Evolutionary conservation across 2,329 filamentous ascomycete genomes (phyloP).

Genomic region (Fusarium scirpi): DNA sequence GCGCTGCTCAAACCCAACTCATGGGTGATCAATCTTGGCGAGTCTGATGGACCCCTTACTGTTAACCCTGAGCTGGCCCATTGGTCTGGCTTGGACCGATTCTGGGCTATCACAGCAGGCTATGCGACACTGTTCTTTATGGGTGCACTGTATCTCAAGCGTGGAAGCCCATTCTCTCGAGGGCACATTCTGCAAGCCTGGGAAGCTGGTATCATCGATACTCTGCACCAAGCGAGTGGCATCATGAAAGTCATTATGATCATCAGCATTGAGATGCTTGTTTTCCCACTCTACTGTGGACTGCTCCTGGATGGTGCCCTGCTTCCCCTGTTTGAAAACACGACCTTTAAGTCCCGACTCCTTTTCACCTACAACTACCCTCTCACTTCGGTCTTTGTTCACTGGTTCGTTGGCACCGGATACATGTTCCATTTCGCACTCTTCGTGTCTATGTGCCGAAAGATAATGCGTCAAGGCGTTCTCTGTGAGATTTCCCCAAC

Average conservation of each 20-base stretch:
- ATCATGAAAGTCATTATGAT: slow-evolving; percentile 98
- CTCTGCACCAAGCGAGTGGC: slow-evolving; percentile 91
- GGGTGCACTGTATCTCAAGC: slow-evolving; percentile 82
- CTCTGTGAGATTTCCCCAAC: slow-evolving; percentile 73
- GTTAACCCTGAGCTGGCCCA: slow-evolving; percentile 71
- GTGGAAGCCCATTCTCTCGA: slow-evolving; percentile 75
- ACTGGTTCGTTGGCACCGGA: slow-evolving; percentile 98
- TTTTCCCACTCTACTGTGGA: slow-evolving; percentile 96
- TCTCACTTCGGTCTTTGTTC: slow-evolving; percentile 92
- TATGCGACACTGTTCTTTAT: slow-evolving; percentile 81
- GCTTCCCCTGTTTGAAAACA: slow-evolving; percentile 86
- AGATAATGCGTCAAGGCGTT: slow-evolving; percentile 95
- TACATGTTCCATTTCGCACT: slow-evolving; percentile 99
- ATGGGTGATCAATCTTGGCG: slow-evolving; percentile 70
- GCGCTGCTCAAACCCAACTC: slow-evolving; percentile 61
- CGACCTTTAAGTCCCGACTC: slow-evolving; percentile 81
- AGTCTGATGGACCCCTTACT: slow-evolving; percentile 52
- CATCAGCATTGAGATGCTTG: slow-evolving; percentile 98
- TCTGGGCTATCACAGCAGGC: slow-evolving; percentile 81
- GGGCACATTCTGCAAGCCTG: slow-evolving; percentile 67
- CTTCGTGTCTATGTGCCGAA: slow-evolving; percentile 98
- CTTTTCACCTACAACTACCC: slow-evolving; percentile 83
- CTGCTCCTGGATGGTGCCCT: slow-evolving; percentile 89
- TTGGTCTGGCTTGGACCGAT: slow-evolving; percentile 75
- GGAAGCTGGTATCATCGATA: slow-evolving; percentile 84